Evolutionary conservation across 2,329 filamentous ascomycete species (phyloP).

Genomic region (Nemania sp.): DNA sequence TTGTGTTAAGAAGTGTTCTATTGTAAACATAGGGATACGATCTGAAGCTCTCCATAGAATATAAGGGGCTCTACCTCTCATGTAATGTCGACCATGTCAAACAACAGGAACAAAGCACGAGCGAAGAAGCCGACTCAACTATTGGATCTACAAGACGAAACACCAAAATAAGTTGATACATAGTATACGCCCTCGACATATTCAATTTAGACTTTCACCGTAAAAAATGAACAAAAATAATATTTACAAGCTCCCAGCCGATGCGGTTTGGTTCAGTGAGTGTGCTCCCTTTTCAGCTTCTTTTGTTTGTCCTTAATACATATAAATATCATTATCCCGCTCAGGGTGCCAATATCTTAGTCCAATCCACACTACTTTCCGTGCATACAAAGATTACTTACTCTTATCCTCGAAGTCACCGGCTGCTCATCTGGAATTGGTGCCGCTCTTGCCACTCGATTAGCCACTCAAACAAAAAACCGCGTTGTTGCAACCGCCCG

Average conservation of each 20-base stretch:
- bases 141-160: background rate
- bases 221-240: conserved; percentile 20
- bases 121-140: background rate
- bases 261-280: conserved; percentile 49
- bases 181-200: background rate
- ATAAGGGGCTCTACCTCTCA: conserved; percentile 7
- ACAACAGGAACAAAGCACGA: background rate
- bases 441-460: conserved; percentile 41
- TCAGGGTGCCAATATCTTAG: background rate
- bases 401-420: conserved; percentile 42
- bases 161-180: background rate
- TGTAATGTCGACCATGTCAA: background rate
- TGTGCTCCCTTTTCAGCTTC: background rate
- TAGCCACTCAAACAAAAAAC: conserved; percentile 41
- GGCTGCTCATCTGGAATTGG: conserved; percentile 52
- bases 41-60: background rate
- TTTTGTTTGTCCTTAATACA: background rate
- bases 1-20: background rate
- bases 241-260: conserved; percentile 42
- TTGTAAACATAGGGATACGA: background rate
- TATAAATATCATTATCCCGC: background rate
- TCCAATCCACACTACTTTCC: background rate
- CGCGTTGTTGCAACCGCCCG: conserved; percentile 53
- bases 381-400: conserved; percentile 6
- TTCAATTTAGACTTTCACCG: background rate